Evolutionary conservation across 2,329 filamentous ascomycete species (phyloP).

Genomic region (Sporothrix dimorphospora): DNA sequence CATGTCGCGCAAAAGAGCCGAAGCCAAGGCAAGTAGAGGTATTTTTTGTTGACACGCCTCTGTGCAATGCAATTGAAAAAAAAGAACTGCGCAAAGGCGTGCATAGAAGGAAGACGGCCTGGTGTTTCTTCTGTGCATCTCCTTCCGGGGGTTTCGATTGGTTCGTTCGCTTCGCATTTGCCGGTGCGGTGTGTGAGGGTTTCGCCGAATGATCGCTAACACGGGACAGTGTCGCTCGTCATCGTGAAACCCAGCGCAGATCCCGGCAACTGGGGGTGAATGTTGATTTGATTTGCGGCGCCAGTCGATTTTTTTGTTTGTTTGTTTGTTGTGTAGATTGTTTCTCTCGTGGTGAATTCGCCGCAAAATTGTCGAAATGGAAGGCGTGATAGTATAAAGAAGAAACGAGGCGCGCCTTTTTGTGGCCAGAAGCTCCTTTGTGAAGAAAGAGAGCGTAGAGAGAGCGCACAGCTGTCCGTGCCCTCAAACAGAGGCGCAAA

Average conservation of each 20-base stretch:
- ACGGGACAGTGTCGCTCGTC: background rate
- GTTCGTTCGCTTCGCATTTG: background rate
- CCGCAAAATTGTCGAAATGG: constrained; percentile 13
- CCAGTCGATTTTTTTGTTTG: background rate
- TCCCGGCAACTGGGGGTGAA: background rate
- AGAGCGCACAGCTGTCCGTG: background rate
- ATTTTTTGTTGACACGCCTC: constrained; percentile 21
- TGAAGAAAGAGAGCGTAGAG: constrained; percentile 20
- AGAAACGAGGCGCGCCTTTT: constrained; percentile 23
- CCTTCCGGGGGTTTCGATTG: constrained; percentile 4
- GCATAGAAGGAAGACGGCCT: constrained; percentile 16
- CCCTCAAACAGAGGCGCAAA: background rate
- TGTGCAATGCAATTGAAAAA: constrained; percentile 11
- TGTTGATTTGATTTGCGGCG: background rate
- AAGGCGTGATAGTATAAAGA: constrained; percentile 15
- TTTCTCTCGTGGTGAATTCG: background rate
- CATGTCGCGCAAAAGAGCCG: background rate
- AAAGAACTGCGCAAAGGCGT: constrained; percentile 4
- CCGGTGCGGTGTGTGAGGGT: background rate
- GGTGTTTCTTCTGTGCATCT: background rate
- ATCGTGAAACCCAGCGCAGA: constrained; percentile 9
- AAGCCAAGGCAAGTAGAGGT: constrained; percentile 14
- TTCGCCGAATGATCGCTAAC: background rate
- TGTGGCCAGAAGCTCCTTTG: constrained; percentile 24
- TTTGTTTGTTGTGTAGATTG: background rate